phyloP scores from a whole-genome alignment of 345 rosid species.

The Eucalyptus decipiens region DNA sequence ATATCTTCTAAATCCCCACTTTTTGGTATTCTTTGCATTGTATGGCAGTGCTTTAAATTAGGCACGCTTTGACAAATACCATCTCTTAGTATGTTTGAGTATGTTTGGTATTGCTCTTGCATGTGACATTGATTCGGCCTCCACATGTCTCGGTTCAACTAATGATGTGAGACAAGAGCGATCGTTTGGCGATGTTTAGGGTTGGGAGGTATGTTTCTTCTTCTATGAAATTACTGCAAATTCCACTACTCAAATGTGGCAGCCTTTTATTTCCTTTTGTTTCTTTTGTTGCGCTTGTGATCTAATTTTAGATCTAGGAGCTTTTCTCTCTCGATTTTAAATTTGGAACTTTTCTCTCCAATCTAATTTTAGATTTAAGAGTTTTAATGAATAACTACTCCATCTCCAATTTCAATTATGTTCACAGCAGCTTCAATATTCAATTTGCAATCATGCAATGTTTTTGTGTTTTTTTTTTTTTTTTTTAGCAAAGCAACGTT shows the following conservation, averaged over 20 bases:
- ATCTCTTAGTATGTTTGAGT: neutral
- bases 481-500: no score
- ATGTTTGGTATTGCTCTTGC: neutral
- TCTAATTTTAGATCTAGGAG: no score
- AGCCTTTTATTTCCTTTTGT: neutral
- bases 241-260: neutral
- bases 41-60: neutral
- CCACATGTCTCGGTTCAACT: neutral
- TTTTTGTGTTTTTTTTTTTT: no score
- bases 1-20: neutral
- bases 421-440: no score
- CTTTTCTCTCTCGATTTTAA: no score
- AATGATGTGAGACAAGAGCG: neutral
- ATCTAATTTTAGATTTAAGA: no score
- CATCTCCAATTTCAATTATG: no score
- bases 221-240: neutral
- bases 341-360: no score
- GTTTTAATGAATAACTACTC: no score
- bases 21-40: neutral
- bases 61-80: neutral
- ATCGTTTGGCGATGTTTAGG: neutral
- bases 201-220: neutral
- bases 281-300: no score
- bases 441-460: no score
- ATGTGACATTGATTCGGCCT: neutral